Evolutionary conservation across 305 asterid genomes (phyloP), one percentile per base, ranked within the genome.

Genomic region (Fraxinus floribunda): DNA sequence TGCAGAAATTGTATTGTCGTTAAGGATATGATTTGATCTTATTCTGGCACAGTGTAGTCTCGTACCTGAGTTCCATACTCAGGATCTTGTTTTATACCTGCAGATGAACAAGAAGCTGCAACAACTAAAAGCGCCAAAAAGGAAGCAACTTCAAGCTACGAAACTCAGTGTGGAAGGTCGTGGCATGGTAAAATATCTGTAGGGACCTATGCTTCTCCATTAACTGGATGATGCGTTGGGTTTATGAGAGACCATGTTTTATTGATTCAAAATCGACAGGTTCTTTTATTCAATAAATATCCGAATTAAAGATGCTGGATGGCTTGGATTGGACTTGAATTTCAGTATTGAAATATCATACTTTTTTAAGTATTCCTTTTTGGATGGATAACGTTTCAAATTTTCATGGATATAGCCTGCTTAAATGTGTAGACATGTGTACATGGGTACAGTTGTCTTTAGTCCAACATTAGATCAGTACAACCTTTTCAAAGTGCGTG

Each of bases 161-260:
- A 95, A 93, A 84, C 93, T 94, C 80, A 95, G 99, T 3, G 97
- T 93, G 82, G 98, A 94, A 92, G 99, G 98, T n/a, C 99, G 99
- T 44, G 97, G 97, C 81, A 95, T 95, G 99, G 92, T 94, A 75
- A 95, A 95, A 80, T 95, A 95, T 84, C 92, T 95, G 71, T 94
- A 86, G 77, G 20, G 41, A 5, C n/a, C 41, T 60, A 75, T 34
- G 78, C 32, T 64, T 18, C 35, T 5, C 70, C 34, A 0, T 30
- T 32, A 24, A 78, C 79, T 80, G 57, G 30, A 20, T 57, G 77
- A 52, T 38, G 26, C 10, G 9, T 60, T 70, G 11, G 18, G 20
- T 16, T 49, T 5, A 36, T 7, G 34, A 29, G 13, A 36, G 41
- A 18, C 41, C 64, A 75, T 55, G 52, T 79, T 30, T 30, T 70